Evolutionary conservation across 371 early-diverging fungal genomes (phyloP).

Genomic region (Apophysomyces ossiformis): DNA sequence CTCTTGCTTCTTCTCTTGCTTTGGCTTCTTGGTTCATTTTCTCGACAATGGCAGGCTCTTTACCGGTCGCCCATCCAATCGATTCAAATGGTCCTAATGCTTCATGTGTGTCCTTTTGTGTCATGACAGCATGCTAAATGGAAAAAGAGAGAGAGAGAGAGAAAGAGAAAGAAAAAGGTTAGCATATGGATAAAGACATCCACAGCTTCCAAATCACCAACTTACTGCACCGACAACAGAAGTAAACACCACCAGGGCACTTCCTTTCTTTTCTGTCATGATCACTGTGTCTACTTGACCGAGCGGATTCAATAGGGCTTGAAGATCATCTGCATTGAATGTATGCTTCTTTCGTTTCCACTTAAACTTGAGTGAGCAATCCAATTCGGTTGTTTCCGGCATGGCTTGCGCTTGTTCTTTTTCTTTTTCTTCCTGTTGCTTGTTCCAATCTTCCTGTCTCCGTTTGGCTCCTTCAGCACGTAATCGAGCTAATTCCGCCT

Average conservation of each 20-base stretch:
- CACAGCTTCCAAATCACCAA: neutral
- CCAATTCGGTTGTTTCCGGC: constrained; percentile 42
- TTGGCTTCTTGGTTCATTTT: constrained; percentile 37
- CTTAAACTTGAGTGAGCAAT: constrained; percentile 48
- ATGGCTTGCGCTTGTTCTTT: constrained; percentile 15
- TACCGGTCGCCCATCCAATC: constrained; percentile 49
- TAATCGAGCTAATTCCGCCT: constrained; percentile 47
- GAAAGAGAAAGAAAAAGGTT: neutral
- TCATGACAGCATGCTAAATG: constrained; percentile 46
- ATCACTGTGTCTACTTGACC: constrained; percentile 45
- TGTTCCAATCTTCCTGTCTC: constrained; percentile 45
- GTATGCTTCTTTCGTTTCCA: constrained; percentile 50
- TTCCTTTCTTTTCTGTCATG: constrained; percentile 40
- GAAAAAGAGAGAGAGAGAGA: constrained; percentile 1
- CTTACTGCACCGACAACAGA: constrained; percentile 55
- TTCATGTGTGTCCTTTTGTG: constrained; percentile 42
- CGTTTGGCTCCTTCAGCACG: constrained; percentile 47
- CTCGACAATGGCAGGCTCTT: constrained; percentile 49
- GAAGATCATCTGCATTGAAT: constrained; percentile 36
- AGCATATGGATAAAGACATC: too few species aligned
- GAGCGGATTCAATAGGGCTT: constrained; percentile 28
- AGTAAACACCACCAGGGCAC: constrained; percentile 47
- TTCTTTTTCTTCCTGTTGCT: neutral
- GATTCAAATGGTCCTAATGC: constrained; percentile 38
- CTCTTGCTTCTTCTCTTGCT: constrained; percentile 36